Conservation (phyloP, 768 basidiomycete genomes). For the Suillus subaureus region DNA sequence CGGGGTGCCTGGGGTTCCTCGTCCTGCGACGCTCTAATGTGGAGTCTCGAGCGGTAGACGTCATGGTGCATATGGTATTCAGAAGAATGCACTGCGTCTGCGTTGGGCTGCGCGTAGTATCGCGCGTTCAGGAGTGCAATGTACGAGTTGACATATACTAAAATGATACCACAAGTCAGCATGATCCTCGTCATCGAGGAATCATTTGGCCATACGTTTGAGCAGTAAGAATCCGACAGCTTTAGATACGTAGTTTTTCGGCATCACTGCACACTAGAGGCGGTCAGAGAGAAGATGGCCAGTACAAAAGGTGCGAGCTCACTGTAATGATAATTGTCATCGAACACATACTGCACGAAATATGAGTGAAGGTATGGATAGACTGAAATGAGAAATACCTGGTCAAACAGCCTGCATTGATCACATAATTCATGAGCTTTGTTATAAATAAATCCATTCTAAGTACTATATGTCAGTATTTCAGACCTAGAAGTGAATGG, state of each 20-base stretch:
- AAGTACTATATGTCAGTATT: too few relatives aligned
- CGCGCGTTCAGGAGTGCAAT: not conserved
- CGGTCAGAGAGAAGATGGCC: not conserved
- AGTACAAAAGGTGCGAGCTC: not conserved
- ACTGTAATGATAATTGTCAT: too few relatives aligned
- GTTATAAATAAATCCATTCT: too few relatives aligned
- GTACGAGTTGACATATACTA: constrained; percentile 9
- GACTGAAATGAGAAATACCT: too few relatives aligned
- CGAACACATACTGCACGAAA: too few relatives aligned
- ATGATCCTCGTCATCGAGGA: not conserved
- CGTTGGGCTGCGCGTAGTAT: not conserved
- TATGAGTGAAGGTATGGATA: too few relatives aligned
- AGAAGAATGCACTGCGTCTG: not conserved
- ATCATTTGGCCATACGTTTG: not conserved
- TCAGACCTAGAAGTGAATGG: too few relatives aligned
- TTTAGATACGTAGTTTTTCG: not conserved
- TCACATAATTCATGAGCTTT: too few relatives aligned
- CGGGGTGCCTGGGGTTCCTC: not conserved
- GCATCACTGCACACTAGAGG: not conserved
- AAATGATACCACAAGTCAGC: not conserved
- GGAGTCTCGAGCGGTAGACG: too few relatives aligned
- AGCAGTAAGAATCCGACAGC: not conserved
- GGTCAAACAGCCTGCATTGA: too few relatives aligned
- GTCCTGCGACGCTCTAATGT: not conserved
- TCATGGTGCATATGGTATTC: not conserved